Base-by-base conservation (phyloP, 2,329 filamentous ascomycete species). In the Neonectria coccinea region DNA sequence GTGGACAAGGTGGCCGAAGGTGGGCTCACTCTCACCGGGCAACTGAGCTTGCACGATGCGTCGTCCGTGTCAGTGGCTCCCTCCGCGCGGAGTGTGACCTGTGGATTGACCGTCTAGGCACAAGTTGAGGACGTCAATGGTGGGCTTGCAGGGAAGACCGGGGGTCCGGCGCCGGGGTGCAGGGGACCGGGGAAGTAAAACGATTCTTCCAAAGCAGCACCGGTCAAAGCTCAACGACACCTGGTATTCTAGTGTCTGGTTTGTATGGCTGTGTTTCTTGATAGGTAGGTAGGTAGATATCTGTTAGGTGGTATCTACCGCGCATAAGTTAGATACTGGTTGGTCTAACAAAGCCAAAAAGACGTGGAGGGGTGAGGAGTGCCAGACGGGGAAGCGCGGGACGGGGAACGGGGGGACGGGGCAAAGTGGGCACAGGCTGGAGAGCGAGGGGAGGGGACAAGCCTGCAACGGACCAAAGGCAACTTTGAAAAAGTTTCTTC, bases 391-490 rank as follows among this genome's bases (percentile, higher is more conserved):
- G 50, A 54, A 29, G 25, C 48, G 33, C 50, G 54, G 31, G 41
- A 55, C 59, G 56, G 53, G 59, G 59, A 44, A 56, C 53, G 52
- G 59, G 53, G 25, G 41, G 59, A 42, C 22, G 45, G 56, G 59
- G 45, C 50, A 58, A 41, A 54, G 20, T 14, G 39, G 42, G 59
- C 44, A 52, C 47, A 53, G 52, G 42, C 39, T 42, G 39, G 59
- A 56, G 41, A 33, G 36, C 44, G 18, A 56, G 53, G 50, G 54
- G 50, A 58, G 60, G 62, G 70, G 67, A 70, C 60, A 71, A 63
- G 70, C 70, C 61, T 62, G 65, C 65, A 65, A 68, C 68, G 68
- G 70, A 71, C 68, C 70, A 73, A 73, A 62, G 70, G 70, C 68
- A 70, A 61, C 25, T 48, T 52, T 62, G 48, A 20, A 25, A 41